Evolutionary conservation across 2,329 filamentous ascomycete species (phyloP).

Genomic region (Cytospora schulzeri): DNA sequence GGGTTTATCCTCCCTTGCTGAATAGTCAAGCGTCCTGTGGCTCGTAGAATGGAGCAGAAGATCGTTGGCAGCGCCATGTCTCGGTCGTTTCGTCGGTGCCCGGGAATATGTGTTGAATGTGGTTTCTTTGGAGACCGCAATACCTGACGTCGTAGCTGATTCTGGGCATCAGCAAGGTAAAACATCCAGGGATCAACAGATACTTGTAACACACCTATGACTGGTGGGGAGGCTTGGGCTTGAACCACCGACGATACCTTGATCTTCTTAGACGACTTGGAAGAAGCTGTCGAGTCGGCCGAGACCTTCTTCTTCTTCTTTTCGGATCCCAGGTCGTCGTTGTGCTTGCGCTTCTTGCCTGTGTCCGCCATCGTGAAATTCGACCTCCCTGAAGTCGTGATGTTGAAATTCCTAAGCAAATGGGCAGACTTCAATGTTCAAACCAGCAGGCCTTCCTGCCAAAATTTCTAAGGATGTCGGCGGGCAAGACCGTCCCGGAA

Average conservation of each 20-base stretch:
- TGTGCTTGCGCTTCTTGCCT: constrained; percentile 58
- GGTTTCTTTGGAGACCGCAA: constrained; percentile 40
- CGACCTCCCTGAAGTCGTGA: not conserved
- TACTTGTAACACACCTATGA: constrained; percentile 35
- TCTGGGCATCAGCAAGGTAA: not conserved
- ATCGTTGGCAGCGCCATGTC: constrained; percentile 43
- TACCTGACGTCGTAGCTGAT: constrained; percentile 46
- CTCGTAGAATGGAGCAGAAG: constrained; percentile 60
- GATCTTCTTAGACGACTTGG: constrained; percentile 39
- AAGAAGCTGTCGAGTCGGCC: constrained; percentile 41
- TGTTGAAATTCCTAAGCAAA: not conserved
- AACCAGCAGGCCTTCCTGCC: not conserved
- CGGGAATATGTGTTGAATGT: constrained; percentile 53
- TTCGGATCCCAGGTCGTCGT: constrained; percentile 40
- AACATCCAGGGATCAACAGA: not conserved
- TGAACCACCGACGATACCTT: constrained; percentile 35
- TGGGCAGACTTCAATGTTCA: not conserved
- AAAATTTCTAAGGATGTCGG: constrained; percentile 15
- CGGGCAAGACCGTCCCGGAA: constrained; percentile 6
- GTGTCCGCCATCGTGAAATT: constrained; percentile 42
- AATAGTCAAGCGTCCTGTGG: constrained; percentile 62
- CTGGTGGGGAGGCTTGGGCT: constrained; percentile 33
- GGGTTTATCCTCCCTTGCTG: constrained; percentile 54
- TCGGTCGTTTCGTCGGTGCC: constrained; percentile 38
- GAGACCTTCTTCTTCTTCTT: constrained; percentile 57